Conservation (phyloP, 2,329 filamentous ascomycete species). For the Fonsecaea monophora region DNA sequence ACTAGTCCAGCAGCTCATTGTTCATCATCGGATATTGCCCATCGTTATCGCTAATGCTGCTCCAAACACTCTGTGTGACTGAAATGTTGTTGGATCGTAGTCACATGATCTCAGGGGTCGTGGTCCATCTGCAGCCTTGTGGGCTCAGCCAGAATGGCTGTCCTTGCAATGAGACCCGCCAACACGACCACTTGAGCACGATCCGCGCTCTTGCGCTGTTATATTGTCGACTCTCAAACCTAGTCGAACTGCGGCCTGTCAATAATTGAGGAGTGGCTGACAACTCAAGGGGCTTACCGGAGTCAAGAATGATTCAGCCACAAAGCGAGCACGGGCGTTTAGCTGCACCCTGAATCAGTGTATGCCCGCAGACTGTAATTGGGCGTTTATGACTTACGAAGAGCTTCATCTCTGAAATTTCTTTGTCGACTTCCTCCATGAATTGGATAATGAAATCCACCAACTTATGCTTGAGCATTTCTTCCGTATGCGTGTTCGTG, state of each 20-base stretch:
- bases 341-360: slow-evolving; percentile 64
- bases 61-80: slow-evolving; percentile 6
- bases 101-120: slow-evolving; percentile 23
- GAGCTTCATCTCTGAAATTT: slow-evolving; percentile 99
- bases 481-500: slow-evolving; percentile 97
- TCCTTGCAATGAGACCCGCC: not conserved
- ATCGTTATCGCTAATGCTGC: slow-evolving; percentile 4
- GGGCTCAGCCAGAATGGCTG: not conserved
- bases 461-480: slow-evolving; percentile 98
- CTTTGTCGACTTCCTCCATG: slow-evolving; percentile 99
- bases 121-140: slow-evolving; percentile 12
- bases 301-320: slow-evolving; percentile 97
- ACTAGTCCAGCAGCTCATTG: slow-evolving; percentile 1
- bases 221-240: slow-evolving; percentile 1
- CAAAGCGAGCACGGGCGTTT: slow-evolving; percentile 95
- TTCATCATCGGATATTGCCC: slow-evolving; percentile 7
- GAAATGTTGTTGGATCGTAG: not conserved
- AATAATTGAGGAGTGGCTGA: slow-evolving; percentile 6
- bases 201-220: not conserved
- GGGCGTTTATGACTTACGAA: slow-evolving; percentile 67
- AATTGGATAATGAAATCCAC: slow-evolving; percentile 99
- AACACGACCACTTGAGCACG: slow-evolving; percentile 9
- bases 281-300: slow-evolving; percentile 65
- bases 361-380: not conserved
- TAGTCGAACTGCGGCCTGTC: slow-evolving; percentile 31